phyloP scores from a whole-genome alignment of 495 filamentous ascomycete genomes.

The Annulohypoxylon moriforme region DNA sequence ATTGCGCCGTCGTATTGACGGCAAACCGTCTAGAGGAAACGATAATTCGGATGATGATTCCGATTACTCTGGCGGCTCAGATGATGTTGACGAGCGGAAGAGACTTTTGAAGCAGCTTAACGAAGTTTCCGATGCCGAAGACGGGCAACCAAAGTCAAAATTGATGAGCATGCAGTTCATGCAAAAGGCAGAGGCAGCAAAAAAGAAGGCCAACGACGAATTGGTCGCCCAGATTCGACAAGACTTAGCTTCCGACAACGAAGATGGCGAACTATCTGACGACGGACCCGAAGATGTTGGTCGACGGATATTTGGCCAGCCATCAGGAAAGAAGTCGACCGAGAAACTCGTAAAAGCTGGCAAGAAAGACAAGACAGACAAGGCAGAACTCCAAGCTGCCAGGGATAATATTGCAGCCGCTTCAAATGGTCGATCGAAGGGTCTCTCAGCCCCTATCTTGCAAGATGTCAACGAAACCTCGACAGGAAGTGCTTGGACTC shows the following conservation, averaged over 20 bases:
- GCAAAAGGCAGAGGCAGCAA: conserved; percentile 82
- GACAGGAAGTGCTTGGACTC: conserved; percentile 47
- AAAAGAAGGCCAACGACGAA: conserved; percentile 82
- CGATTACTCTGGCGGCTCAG: conserved; percentile 63
- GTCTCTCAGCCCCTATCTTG: conserved; percentile 31
- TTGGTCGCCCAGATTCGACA: conserved; percentile 78
- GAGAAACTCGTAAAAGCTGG: conserved; percentile 33
- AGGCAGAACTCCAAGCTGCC: conserved; percentile 34
- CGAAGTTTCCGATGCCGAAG: conserved; percentile 53
- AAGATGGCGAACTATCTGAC: conserved; percentile 62
- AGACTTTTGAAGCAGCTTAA: conserved; percentile 71
- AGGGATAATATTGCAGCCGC: conserved; percentile 36
- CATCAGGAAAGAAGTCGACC: conserved; percentile 50
- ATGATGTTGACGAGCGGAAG: conserved; percentile 63
- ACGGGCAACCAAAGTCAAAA: conserved; percentile 57
- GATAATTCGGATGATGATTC: conserved; percentile 67
- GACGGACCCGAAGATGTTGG: conserved; percentile 69
- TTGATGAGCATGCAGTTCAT: conserved; percentile 71
- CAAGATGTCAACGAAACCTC: conserved; percentile 34
- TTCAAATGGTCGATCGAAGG: conserved; percentile 37
- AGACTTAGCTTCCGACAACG: conserved; percentile 70
- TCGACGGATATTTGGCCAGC: conserved; percentile 72
- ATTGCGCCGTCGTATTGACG: conserved; percentile 82
- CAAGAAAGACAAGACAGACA: conserved; percentile 47
- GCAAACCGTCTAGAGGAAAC: conserved; percentile 66